Conservation (phyloP, 148 eudicot genomes). For the Fagopyrum tataricum region DNA sequence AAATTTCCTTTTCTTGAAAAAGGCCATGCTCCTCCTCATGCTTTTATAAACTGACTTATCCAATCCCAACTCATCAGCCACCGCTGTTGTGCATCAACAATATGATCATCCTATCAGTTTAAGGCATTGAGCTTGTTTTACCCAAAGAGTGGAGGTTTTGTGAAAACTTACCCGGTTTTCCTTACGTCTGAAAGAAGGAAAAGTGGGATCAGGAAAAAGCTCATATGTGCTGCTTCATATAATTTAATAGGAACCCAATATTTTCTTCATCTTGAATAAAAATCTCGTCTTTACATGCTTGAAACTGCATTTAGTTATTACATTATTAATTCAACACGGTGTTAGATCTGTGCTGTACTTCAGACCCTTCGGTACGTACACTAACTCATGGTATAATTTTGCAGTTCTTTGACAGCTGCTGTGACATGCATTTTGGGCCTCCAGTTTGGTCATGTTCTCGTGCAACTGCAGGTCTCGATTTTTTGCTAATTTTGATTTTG, state of each 20-base stretch:
- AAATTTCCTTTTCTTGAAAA: not conserved
- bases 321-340: not conserved
- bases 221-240: not conserved
- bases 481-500: not conserved
- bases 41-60: not conserved
- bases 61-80: not conserved
- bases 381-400: not conserved
- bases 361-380: not conserved
- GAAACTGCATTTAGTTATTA: not conserved
- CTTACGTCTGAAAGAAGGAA: not conserved
- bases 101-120: not conserved
- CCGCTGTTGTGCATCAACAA: not conserved
- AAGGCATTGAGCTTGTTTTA: not conserved
- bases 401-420: constrained; percentile 68
- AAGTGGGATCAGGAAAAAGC: not conserved
- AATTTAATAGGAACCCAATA: too few species aligned
- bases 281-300: not conserved
- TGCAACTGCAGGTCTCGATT: constrained; percentile 49
- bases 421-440: constrained; percentile 70
- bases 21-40: not conserved
- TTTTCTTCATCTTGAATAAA: too few species aligned
- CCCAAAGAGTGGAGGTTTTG: not conserved
- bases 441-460: constrained; percentile 73
- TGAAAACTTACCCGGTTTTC: not conserved
- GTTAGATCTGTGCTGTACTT: not conserved